Evolutionary conservation across 768 basidiomycete species (phyloP).

Genomic region (Crucibulum laeve): DNA sequence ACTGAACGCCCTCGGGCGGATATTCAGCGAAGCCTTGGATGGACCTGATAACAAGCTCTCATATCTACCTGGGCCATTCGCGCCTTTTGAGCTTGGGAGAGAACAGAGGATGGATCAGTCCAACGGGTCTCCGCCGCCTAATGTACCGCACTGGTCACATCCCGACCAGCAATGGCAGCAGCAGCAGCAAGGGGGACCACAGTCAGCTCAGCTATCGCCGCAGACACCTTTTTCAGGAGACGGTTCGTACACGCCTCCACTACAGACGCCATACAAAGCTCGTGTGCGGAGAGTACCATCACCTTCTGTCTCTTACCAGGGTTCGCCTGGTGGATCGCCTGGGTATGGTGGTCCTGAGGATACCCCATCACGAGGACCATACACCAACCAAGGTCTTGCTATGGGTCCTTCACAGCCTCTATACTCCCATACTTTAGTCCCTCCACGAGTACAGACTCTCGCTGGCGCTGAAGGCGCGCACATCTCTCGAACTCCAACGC

Average conservation of each 20-base stretch:
- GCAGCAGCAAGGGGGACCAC: not conserved
- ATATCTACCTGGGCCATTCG: conserved; percentile 66
- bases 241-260: conserved; percentile 26
- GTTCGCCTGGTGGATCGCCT: conserved; percentile 29
- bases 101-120: conserved; percentile 36
- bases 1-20: conserved; percentile 82
- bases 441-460: conserved; percentile 40
- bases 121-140: conserved; percentile 13
- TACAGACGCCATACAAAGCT: conserved; percentile 73
- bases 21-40: conserved; percentile 82
- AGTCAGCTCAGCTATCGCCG: conserved; percentile 18
- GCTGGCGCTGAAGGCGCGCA: conserved; percentile 27
- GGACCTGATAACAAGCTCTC: conserved; percentile 61
- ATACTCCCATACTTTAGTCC: conserved; percentile 27
- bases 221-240: conserved; percentile 36
- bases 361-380: conserved; percentile 47
- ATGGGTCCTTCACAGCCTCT: conserved; percentile 45
- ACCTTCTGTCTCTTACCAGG: conserved; percentile 28
- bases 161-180: conserved; percentile 25
- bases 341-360: conserved; percentile 37
- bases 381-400: conserved; percentile 44
- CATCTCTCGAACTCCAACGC: conserved; percentile 68
- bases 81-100: conserved; percentile 58
- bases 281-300: conserved; percentile 56
- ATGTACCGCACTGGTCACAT: conserved; percentile 34